These are phyloP conservation scores for Strobilomyces confusus DNA, from an alignment of 768 basidiomycete genomes.

Conservation along the genomic window DNA sequence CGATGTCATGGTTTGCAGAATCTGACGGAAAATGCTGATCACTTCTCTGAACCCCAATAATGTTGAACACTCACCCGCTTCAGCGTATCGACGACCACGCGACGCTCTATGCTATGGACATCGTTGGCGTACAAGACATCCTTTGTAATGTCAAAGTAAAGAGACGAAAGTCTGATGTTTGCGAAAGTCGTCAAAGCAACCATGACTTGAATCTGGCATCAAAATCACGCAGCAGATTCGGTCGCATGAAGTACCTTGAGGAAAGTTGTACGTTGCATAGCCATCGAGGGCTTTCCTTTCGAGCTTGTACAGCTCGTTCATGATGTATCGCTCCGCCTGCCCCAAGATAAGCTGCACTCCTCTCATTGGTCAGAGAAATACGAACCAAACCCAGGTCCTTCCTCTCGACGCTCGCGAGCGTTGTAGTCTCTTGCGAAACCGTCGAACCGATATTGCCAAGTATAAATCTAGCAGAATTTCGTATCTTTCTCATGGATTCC, in stretches of 20 bases:
- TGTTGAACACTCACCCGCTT: conserved; percentile 46
- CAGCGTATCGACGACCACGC: conserved; percentile 66
- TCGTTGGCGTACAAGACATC: conserved; percentile 81
- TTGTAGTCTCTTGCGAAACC: conserved; percentile 3
- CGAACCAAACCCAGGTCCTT: conserved; percentile 64
- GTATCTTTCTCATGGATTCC: conserved; percentile 76
- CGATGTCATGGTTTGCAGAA: conserved; percentile 60
- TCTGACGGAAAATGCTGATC: conserved; percentile 35
- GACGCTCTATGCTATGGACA: conserved; percentile 47
- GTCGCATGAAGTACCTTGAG: conserved; percentile 53
- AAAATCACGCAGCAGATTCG: background rate
- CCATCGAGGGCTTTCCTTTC: conserved; percentile 64
- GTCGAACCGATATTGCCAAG: conserved; percentile 65
- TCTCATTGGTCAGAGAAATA: background rate
- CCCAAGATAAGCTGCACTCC: conserved; percentile 5
- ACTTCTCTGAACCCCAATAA: background rate
- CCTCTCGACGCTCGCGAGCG: conserved; percentile 11
- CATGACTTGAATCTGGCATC: conserved; percentile 49
- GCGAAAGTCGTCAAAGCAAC: conserved; percentile 71
- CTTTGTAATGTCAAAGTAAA: conserved; percentile 92
- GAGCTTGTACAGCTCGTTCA: conserved; percentile 76
- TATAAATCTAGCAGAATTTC: conserved; percentile 83
- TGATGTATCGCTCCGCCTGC: conserved; percentile 81
- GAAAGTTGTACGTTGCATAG: conserved; percentile 76
- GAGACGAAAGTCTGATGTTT: conserved; percentile 79